Evolutionary conservation across 2,329 filamentous ascomycete genomes (phyloP).

Genomic region (Diaporthe australafricana): DNA sequence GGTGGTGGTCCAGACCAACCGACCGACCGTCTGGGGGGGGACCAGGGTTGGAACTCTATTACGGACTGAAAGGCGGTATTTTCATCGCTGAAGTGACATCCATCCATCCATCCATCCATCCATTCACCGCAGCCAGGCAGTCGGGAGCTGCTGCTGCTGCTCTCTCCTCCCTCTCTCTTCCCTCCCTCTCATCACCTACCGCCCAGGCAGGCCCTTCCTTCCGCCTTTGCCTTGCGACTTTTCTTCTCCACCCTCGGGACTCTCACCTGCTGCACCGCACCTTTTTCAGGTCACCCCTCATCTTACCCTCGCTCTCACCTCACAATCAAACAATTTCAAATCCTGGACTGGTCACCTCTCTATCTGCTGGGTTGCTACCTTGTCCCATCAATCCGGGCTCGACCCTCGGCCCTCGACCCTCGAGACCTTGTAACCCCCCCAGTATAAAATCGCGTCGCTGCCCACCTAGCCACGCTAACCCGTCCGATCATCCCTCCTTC

Average conservation of each 20-base stretch:
- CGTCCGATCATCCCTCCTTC: conserved; percentile 38
- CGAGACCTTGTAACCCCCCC: conserved; percentile 37
- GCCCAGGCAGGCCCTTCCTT: conserved; percentile 12
- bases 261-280: conserved; percentile 23
- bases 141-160: conserved; percentile 17
- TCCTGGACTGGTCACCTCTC: conserved; percentile 29
- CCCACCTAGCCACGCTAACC: conserved; percentile 38
- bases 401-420: conserved; percentile 30
- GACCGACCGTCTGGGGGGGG: conserved; percentile 18
- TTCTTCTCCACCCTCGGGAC: conserved; percentile 21
- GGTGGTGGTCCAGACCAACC: conserved; percentile 26
- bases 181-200: background rate
- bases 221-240: conserved; percentile 19
- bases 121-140: conserved; percentile 14
- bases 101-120: conserved; percentile 8
- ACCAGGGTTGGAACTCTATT: conserved; percentile 29
- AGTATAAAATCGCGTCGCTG: conserved; percentile 38
- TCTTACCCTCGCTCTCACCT: conserved; percentile 28
- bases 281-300: conserved; percentile 24
- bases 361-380: conserved; percentile 27
- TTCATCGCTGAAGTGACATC: conserved; percentile 25
- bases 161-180: background rate
- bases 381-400: conserved; percentile 27
- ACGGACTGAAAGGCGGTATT: conserved; percentile 21
- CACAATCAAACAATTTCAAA: conserved; percentile 29